A percentile compares a stretch with the other conserved stretches of the same genome.
phyloP scores from a whole-genome alignment of 352 stramenopile genomes.

The Phytophthora brassicae region DNA sequence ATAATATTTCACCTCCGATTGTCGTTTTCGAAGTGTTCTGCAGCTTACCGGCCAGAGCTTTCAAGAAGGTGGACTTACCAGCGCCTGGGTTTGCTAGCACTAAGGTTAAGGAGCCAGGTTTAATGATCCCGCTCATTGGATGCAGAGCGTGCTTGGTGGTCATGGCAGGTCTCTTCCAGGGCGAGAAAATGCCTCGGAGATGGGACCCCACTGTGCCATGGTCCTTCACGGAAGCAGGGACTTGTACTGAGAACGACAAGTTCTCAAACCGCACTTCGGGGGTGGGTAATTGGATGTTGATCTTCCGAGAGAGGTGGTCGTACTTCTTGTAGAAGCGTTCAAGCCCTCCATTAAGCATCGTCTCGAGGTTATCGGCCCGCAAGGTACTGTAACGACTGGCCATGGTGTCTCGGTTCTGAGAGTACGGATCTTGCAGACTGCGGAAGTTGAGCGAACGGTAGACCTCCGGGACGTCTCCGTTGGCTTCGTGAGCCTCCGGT shows the following conservation, averaged over 20 bases:
- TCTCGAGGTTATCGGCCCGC: slow-evolving; percentile 57
- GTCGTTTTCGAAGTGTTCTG: slow-evolving; percentile 29
- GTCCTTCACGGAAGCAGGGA: slow-evolving; percentile 37
- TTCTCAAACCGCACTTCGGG: slow-evolving; percentile 75
- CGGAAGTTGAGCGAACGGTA: slow-evolving; percentile 69
- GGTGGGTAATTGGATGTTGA: slow-evolving; percentile 59
- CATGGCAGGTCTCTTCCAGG: slow-evolving; percentile 42
- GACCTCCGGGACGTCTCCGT: slow-evolving; percentile 46
- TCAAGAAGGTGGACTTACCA: slow-evolving; percentile 69
- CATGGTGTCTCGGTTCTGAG: slow-evolving; percentile 42
- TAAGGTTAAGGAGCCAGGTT: slow-evolving; percentile 56
- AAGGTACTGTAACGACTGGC: slow-evolving; percentile 58
- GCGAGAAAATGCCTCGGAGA: slow-evolving; percentile 45
- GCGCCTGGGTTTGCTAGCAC: slow-evolving; percentile 59
- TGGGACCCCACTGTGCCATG: slow-evolving; percentile 56
- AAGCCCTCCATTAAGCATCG: slow-evolving; percentile 63
- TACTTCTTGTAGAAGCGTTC: slow-evolving; percentile 81
- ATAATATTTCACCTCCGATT: slow-evolving; percentile 37
- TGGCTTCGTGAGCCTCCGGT: slow-evolving; percentile 14
- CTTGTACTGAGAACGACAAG: slow-evolving; percentile 54
- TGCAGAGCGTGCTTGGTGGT: slow-evolving; percentile 53
- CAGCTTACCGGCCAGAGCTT: slow-evolving; percentile 57
- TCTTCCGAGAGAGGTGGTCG: slow-evolving; percentile 55
- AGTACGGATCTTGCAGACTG: slow-evolving; percentile 72
- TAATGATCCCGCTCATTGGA: slow-evolving; percentile 62